phyloP scores from a whole-genome alignment of 2,329 filamentous ascomycete genomes.

The Claviceps humidiphila region DNA sequence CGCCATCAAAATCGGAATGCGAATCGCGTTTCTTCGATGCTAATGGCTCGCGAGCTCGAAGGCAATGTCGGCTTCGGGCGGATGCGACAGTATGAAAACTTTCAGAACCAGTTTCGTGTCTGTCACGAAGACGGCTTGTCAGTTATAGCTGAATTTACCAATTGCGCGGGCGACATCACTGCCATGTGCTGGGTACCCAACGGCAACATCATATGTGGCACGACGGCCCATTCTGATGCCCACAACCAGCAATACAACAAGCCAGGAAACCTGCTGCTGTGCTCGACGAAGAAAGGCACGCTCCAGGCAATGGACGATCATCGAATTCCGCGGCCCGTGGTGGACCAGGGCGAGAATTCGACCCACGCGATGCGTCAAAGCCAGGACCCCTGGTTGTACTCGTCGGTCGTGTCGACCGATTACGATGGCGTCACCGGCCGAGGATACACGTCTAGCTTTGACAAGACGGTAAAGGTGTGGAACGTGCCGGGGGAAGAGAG shows the following conservation, averaged over 20 bases:
- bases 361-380: constrained; percentile 42
- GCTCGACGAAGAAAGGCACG: constrained; percentile 29
- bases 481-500: constrained; percentile 17
- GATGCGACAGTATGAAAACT: constrained; percentile 28
- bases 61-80: constrained; percentile 30
- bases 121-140: constrained; percentile 38
- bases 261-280: constrained; percentile 46
- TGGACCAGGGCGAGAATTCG: constrained; percentile 41
- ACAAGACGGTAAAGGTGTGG: constrained; percentile 49
- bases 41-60: constrained; percentile 35
- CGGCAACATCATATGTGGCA: constrained; percentile 45
- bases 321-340: constrained; percentile 38
- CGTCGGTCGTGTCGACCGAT: constrained; percentile 49
- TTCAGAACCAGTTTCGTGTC: constrained; percentile 30
- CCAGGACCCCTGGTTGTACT: constrained; percentile 51
- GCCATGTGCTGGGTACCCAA: constrained; percentile 44
- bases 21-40: constrained; percentile 24
- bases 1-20: constrained; percentile 7
- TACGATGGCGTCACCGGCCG: constrained; percentile 32
- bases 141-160: constrained; percentile 40
- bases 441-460: constrained; percentile 48
- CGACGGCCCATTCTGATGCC: constrained; percentile 47
- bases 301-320: constrained; percentile 43
- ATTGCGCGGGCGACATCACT: constrained; percentile 48
- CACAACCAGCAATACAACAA: constrained; percentile 57